phyloP scores from a whole-genome alignment of 345 rosid genomes.

The Ceriops zippeliana region DNA sequence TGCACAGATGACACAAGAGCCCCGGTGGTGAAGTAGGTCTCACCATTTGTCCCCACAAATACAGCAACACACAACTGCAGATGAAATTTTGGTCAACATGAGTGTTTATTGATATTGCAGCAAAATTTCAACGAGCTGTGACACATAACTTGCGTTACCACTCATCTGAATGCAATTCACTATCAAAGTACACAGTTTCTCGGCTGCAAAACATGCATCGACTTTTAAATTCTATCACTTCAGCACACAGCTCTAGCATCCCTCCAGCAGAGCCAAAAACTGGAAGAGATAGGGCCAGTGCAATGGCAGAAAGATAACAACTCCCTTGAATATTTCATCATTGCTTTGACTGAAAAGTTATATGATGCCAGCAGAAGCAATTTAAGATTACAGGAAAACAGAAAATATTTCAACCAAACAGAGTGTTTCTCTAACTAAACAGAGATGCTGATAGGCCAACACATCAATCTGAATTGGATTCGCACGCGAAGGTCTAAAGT shows the following conservation, averaged over 20 bases:
- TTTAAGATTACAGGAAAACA: background rate
- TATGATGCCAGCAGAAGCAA: too few species aligned
- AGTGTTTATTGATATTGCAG: too few species aligned
- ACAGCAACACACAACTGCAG: conserved; percentile 20
- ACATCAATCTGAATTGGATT: background rate
- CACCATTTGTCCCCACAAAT: conserved; percentile 87
- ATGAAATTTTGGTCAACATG: too few species aligned
- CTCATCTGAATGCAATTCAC: too few species aligned
- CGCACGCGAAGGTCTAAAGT: background rate
- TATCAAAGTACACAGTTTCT: background rate
- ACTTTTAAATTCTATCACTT: background rate
- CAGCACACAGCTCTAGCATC: background rate
- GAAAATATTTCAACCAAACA: background rate
- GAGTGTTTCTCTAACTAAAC: background rate
- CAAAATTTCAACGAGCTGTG: too few species aligned
- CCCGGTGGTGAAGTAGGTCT: conserved; percentile 91
- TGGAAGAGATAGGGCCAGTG: background rate
- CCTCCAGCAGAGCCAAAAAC: background rate
- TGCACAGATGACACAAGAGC: conserved; percentile 91
- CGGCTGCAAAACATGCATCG: background rate
- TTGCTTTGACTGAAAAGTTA: too few species aligned
- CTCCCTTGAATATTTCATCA: too few species aligned
- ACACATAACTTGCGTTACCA: too few species aligned
- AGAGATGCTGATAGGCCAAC: background rate
- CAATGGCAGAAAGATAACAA: background rate